A percentile compares a stretch with the other conserved stretches of the same genome.
phyloP scores from a whole-genome alignment of 2,329 filamentous ascomycete species.

The Penicillium sp. region DNA sequence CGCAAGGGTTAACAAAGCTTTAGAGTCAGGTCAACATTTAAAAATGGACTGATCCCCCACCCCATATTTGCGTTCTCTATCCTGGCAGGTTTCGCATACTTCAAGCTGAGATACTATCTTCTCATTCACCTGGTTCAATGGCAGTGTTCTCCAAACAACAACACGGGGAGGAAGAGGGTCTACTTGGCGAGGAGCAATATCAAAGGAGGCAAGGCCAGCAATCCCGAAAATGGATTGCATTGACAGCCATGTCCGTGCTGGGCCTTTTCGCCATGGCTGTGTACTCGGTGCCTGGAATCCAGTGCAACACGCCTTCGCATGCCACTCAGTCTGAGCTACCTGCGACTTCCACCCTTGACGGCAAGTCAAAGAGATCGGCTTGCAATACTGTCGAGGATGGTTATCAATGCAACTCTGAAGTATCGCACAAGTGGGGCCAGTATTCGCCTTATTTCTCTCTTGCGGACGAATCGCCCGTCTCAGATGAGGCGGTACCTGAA shows the following conservation, averaged over 20 bases:
- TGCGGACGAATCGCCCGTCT: constrained; percentile 57
- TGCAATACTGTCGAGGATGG: constrained; percentile 58
- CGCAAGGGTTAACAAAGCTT: background rate
- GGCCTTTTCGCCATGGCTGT: constrained; percentile 3
- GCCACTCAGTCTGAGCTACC: background rate
- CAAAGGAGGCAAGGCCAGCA: background rate
- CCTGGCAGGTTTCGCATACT: background rate
- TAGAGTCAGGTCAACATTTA: background rate
- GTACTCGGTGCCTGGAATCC: constrained; percentile 1
- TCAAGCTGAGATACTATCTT: background rate
- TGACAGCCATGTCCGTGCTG: constrained; percentile 6
- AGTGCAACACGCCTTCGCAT: constrained; percentile 9
- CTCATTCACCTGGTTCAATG: constrained; percentile 2
- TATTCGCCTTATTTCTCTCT: constrained; percentile 83
- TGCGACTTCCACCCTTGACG: background rate
- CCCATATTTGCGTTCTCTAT: background rate
- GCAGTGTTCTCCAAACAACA: background rate
- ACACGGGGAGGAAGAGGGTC: constrained; percentile 7
- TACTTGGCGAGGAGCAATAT: constrained; percentile 1
- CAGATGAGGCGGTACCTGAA: constrained; percentile 55
- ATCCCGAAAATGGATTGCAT: background rate
- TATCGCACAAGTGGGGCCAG: constrained; percentile 75
- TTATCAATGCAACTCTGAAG: constrained; percentile 61
- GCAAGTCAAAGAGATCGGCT: background rate
- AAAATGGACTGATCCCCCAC: constrained; percentile 1